A percentile compares a stretch with the other conserved stretches of the same genome.
These are phyloP conservation scores for Claviceps fusiformis DNA, from an alignment of 2,329 filamentous ascomycete species.

Conservation along the genomic window DNA sequence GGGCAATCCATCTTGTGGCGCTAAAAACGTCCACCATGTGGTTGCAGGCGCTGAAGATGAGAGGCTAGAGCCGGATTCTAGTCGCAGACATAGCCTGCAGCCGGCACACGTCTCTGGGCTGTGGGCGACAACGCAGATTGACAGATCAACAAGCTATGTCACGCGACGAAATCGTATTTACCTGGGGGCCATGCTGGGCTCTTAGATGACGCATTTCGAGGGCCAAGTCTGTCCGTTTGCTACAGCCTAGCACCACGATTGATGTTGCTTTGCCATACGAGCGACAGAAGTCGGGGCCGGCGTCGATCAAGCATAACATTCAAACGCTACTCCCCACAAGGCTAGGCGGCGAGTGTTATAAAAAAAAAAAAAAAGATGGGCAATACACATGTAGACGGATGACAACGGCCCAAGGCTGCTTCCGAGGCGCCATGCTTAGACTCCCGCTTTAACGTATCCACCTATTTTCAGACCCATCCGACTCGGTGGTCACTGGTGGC, in stretches of 20 bases:
- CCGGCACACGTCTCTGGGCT: slow-evolving; percentile 1
- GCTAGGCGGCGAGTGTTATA: slow-evolving; percentile 1
- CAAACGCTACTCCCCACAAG: slow-evolving; percentile 2
- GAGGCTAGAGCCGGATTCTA: not conserved
- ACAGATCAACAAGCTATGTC: not conserved
- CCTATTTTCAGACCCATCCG: slow-evolving; percentile 5
- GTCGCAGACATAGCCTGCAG: slow-evolving; percentile 1
- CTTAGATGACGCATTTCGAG: not conserved
- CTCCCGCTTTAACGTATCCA: slow-evolving; percentile 11
- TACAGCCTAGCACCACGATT: not conserved
- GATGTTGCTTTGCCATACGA: not conserved
- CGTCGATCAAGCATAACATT: slow-evolving; percentile 1
- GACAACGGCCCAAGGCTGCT: slow-evolving; percentile 8
- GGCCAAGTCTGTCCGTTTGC: not conserved
- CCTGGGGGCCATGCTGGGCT: not conserved
- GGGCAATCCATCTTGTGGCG: slow-evolving; percentile 5
- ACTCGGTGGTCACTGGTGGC: slow-evolving; percentile 1
- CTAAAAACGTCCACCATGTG: slow-evolving; percentile 4
- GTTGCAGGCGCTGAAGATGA: not conserved
- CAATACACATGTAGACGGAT: not conserved
- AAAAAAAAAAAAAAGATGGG: slow-evolving; percentile 6
- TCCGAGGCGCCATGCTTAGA: slow-evolving; percentile 12
- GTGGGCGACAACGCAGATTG: not conserved
- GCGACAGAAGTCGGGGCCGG: slow-evolving; percentile 2
- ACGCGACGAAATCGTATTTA: not conserved